A percentile compares a stretch with the other conserved stretches of the same genome.
phyloP scores from a whole-genome alignment of 768 basidiomycete species.

The Candolleomyces eurysporus region DNA sequence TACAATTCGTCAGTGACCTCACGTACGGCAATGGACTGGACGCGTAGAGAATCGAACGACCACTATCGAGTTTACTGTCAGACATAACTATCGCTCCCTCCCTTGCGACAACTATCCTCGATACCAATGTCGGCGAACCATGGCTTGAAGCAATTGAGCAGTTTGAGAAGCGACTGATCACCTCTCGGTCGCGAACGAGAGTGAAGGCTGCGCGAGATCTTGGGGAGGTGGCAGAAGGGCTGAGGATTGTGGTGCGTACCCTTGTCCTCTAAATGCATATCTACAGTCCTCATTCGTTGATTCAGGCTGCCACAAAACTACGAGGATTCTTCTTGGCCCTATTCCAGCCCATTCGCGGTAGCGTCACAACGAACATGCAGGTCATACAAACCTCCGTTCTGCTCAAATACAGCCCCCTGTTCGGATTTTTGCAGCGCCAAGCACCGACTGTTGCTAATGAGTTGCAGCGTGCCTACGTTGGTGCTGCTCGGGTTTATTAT shows the following conservation, averaged over 20 bases:
- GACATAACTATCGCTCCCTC: slow-evolving; percentile 83
- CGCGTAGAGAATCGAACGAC: slow-evolving; percentile 80
- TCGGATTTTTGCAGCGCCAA: slow-evolving; percentile 81
- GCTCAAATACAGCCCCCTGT: slow-evolving; percentile 79
- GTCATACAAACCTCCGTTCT: slow-evolving; percentile 87
- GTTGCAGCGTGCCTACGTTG: slow-evolving; percentile 82
- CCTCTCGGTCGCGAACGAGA: slow-evolving; percentile 67
- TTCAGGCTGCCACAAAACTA: slow-evolving; percentile 85
- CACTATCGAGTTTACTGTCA: slow-evolving; percentile 75
- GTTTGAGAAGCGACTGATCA: slow-evolving; percentile 72
- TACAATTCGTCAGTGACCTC: background rate
- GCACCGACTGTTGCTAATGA: slow-evolving; percentile 81
- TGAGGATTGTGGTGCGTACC: slow-evolving; percentile 77
- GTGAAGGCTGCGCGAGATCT: slow-evolving; percentile 88
- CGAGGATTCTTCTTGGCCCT: slow-evolving; percentile 82
- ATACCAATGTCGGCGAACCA: slow-evolving; percentile 80
- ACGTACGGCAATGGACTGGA: background rate
- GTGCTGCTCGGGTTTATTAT: slow-evolving; percentile 84
- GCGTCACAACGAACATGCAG: slow-evolving; percentile 89
- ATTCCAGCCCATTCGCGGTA: slow-evolving; percentile 77
- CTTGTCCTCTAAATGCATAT: background rate
- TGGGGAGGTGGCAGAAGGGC: slow-evolving; percentile 78
- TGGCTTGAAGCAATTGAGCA: slow-evolving; percentile 85
- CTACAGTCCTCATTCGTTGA: background rate
- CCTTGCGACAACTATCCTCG: slow-evolving; percentile 74